phyloP scores from a whole-genome alignment of 1,284 basidiomycete genomes.

The Trichosporon sp. region DNA sequence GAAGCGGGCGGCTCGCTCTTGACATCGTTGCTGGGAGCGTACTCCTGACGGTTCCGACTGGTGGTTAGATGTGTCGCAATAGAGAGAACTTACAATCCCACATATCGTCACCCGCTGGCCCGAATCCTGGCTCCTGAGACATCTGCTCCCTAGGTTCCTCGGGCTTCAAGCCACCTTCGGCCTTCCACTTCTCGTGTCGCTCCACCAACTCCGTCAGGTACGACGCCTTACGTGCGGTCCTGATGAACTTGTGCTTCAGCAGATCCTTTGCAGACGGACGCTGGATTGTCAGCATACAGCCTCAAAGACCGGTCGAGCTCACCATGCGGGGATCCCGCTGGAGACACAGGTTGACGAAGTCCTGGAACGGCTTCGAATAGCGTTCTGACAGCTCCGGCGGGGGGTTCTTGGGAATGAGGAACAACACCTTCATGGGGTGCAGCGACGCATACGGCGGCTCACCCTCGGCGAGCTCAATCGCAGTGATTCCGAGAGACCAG shows the following conservation, averaged over 20 bases:
- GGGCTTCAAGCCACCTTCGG: conserved; percentile 75
- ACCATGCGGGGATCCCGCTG: conserved; percentile 92
- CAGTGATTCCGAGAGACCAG: conserved; percentile 92
- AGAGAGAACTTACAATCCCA: conserved; percentile 76
- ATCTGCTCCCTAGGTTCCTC: conserved; percentile 60
- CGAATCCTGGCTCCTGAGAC: conserved; percentile 33
- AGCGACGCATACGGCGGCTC: conserved; percentile 97
- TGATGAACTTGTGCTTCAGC: conserved; percentile 93
- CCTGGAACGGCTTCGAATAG: conserved; percentile 89
- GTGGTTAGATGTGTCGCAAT: background rate
- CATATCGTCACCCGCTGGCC: conserved; percentile 76
- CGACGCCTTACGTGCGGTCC: conserved; percentile 88
- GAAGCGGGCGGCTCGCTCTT: conserved; percentile 31
- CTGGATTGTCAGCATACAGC: conserved; percentile 54
- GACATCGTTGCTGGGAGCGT: conserved; percentile 45
- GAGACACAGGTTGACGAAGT: conserved; percentile 89
- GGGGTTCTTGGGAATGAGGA: conserved; percentile 96
- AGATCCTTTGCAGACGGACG: conserved; percentile 92
- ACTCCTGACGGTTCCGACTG: conserved; percentile 55
- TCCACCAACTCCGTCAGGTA: conserved; percentile 96
- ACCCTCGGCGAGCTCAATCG: conserved; percentile 94
- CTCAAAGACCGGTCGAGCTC: conserved; percentile 44
- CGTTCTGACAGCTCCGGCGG: conserved; percentile 82
- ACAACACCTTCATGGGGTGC: conserved; percentile 99
- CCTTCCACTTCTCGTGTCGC: conserved; percentile 85